A percentile compares a stretch with the other conserved stretches of the same genome.
phyloP scores from a whole-genome alignment of 129 eudicot species.

The Saposhnikovia divaricata region DNA sequence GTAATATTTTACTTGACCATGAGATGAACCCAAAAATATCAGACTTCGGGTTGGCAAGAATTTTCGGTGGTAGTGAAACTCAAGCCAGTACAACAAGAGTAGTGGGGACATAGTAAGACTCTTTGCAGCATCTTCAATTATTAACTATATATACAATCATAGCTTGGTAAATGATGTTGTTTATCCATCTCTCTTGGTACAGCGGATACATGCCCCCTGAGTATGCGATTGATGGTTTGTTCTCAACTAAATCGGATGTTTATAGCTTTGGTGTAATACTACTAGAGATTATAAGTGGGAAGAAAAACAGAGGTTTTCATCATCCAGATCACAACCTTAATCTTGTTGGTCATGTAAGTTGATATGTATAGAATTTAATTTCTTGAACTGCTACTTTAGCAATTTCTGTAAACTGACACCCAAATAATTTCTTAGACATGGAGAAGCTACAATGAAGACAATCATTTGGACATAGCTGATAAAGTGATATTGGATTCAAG shows the following conservation, averaged over 20 bases:
- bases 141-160: not conserved
- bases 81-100: slow-evolving; percentile 7
- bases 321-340: slow-evolving; percentile 4
- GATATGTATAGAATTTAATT: not conserved
- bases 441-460: not conserved
- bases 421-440: slow-evolving; percentile 10
- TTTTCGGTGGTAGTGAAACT: not conserved
- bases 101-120: slow-evolving; percentile 3
- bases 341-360: slow-evolving; percentile 1
- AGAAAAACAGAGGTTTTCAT: not conserved
- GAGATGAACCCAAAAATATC: slow-evolving; percentile 1
- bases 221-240: slow-evolving; percentile 1
- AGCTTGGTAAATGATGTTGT: not conserved
- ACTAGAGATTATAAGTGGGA: not conserved
- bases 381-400: not conserved
- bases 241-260: slow-evolving; percentile 4
- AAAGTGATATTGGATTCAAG: not conserved
- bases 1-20: not conserved
- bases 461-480: not conserved
- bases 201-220: slow-evolving; percentile 9
- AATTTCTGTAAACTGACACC: not conserved
- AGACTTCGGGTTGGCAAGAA: slow-evolving; percentile 6
- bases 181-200: not conserved
- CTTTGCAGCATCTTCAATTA: not conserved
- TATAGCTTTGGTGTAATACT: slow-evolving; percentile 5